phyloP scores from a whole-genome alignment of 805 yeast species.

The Metschnikowia dekortorum region DNA sequence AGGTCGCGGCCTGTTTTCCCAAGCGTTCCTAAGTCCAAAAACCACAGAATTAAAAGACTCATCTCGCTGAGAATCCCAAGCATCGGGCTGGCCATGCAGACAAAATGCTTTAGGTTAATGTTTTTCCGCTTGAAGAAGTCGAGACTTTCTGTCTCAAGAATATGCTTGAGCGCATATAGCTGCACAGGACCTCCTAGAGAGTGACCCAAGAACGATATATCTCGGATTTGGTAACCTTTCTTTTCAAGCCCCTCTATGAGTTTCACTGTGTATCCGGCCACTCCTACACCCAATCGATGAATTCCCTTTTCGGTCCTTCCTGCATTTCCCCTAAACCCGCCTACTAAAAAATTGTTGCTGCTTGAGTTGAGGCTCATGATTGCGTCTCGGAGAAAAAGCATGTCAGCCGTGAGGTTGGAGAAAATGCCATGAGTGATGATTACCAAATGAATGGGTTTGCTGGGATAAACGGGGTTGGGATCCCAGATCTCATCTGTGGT shows the following conservation, averaged over 20 bases:
- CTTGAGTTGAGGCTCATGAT: constrained; percentile 16
- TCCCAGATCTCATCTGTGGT: constrained; percentile 34
- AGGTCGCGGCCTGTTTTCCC: constrained; percentile 45
- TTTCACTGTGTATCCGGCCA: constrained; percentile 26
- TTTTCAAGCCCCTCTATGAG: constrained; percentile 21
- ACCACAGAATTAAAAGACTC: constrained; percentile 37
- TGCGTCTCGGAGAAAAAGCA: constrained; percentile 37
- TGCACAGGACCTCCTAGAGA: constrained; percentile 43
- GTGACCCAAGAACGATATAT: constrained; percentile 41
- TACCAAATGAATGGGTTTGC: constrained; percentile 35
- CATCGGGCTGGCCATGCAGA: constrained; percentile 41
- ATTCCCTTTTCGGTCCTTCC: constrained; percentile 41
- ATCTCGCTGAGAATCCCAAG: constrained; percentile 40
- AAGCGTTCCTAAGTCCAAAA: constrained; percentile 40
- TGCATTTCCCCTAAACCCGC: constrained; percentile 38
- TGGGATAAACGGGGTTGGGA: constrained; percentile 16
- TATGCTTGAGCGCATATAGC: constrained; percentile 36
- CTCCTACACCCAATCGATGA: constrained; percentile 30
- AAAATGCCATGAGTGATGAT: constrained; percentile 43
- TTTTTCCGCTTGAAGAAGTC: constrained; percentile 25
- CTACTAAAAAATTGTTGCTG: constrained; percentile 31
- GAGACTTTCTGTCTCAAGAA: constrained; percentile 27
- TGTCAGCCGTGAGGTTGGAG: constrained; percentile 42
- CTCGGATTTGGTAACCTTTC: constrained; percentile 17
- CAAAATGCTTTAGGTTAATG: constrained; percentile 30